Conservation (phyloP, 2,329 filamentous ascomycete genomes). For the Anisogramma anomala region DNA sequence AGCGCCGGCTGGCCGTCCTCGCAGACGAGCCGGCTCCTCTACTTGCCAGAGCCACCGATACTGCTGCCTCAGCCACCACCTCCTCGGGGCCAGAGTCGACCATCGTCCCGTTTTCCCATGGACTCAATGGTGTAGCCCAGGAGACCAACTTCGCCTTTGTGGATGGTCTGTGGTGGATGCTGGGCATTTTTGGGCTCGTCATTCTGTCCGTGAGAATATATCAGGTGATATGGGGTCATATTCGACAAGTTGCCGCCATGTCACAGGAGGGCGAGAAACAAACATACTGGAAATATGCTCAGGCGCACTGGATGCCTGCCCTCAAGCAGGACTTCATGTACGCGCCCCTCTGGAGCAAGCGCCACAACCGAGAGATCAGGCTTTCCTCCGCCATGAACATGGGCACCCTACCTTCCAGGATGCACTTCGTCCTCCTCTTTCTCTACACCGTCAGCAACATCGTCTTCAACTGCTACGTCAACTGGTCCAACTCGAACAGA, state of each 20-base stretch:
- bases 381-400: constrained; percentile 35
- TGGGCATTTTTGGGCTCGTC: constrained; percentile 43
- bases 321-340: constrained; percentile 53
- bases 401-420: constrained; percentile 52
- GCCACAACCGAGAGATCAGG: constrained; percentile 46
- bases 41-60: constrained; percentile 5
- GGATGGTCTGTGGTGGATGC: constrained; percentile 47
- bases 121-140: constrained; percentile 51
- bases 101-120: constrained; percentile 43
- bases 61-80: constrained; percentile 1
- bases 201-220: constrained; percentile 42
- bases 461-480: constrained; percentile 49
- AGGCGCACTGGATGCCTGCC: constrained; percentile 49
- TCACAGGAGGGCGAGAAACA: constrained; percentile 39
- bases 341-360: constrained; percentile 51
- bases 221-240: constrained; percentile 42
- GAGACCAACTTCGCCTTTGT: constrained; percentile 44
- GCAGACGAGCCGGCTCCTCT: constrained; percentile 12
- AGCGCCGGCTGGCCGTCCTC: constrained; percentile 21
- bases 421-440: constrained; percentile 47
- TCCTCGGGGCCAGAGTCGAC: constrained; percentile 30
- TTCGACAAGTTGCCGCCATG: constrained; percentile 51
- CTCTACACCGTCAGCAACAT: constrained; percentile 50
- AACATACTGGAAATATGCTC: constrained; percentile 45
- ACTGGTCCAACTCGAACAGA: constrained; percentile 46